Evolutionary conservation across 2,329 filamentous ascomycete species (phyloP).

Genomic region (Coniochaeta hoffmannii): DNA sequence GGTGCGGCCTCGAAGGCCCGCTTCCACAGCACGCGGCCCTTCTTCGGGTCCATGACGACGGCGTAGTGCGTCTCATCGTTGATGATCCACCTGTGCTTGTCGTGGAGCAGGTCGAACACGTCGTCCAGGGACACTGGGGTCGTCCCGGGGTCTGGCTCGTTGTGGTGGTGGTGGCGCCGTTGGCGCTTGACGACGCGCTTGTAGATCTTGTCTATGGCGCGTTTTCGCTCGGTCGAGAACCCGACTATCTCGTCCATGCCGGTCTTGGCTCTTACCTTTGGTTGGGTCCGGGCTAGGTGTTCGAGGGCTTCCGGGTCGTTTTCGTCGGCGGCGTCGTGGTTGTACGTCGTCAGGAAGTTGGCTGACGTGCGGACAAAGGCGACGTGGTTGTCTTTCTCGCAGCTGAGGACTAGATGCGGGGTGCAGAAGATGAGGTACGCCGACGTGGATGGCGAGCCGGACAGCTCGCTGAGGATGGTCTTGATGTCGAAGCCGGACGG

Average conservation of each 20-base stretch:
- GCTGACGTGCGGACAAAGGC: slow-evolving; percentile 13
- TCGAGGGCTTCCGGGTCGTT: slow-evolving; percentile 8
- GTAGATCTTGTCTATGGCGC: slow-evolving; percentile 8
- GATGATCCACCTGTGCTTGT: slow-evolving; percentile 16
- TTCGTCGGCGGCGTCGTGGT: slow-evolving; percentile 20
- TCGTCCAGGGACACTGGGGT: slow-evolving; percentile 10
- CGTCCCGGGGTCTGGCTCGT: neutral
- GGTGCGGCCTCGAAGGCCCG: slow-evolving; percentile 12
- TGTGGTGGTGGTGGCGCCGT: too few species aligned
- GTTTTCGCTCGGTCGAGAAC: slow-evolving; percentile 16
- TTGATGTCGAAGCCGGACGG: neutral
- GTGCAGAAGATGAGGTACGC: slow-evolving; percentile 23
- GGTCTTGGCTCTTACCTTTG: slow-evolving; percentile 1
- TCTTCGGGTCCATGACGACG: slow-evolving; percentile 37
- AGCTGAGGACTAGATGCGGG: slow-evolving; percentile 13
- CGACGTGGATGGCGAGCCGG: slow-evolving; percentile 15
- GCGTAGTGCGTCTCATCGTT: slow-evolving; percentile 24
- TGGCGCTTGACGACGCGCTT: neutral
- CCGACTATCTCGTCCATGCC: slow-evolving; percentile 18
- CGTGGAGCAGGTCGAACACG: slow-evolving; percentile 17
- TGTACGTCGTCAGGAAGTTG: slow-evolving; percentile 18
- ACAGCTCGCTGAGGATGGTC: slow-evolving; percentile 10
- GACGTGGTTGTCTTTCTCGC: slow-evolving; percentile 20
- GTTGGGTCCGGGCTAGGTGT: neutral
- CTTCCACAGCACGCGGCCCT: slow-evolving; percentile 33